phyloP scores from a whole-genome alignment of 192 early-diverging fungal species.

The Gryganskiella cystojenkinii region DNA sequence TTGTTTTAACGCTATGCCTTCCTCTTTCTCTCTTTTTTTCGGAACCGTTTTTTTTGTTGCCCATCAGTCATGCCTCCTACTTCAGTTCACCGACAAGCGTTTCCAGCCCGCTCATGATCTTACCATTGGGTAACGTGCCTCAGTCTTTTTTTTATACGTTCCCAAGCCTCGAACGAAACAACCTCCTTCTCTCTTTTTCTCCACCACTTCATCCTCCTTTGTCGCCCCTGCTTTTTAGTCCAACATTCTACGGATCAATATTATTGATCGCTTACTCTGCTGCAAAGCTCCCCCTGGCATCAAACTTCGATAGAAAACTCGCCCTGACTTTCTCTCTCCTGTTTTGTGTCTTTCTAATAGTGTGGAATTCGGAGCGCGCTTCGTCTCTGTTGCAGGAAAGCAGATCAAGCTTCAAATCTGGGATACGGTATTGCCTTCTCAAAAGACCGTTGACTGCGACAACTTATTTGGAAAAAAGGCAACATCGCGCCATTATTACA shows the following conservation, averaged over 20 bases:
- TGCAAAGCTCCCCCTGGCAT: neutral
- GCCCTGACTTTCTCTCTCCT: neutral
- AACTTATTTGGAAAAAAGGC: too few relatives aligned
- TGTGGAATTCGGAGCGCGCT: constrained; percentile 85
- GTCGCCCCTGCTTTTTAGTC: too few relatives aligned
- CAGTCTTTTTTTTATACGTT: neutral
- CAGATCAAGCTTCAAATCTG: constrained; percentile 94
- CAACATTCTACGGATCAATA: too few relatives aligned
- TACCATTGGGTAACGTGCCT: constrained; percentile 74
- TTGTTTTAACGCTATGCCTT: too few relatives aligned
- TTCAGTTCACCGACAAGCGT: constrained; percentile 86
- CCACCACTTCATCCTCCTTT: neutral
- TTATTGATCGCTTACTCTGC: too few relatives aligned
- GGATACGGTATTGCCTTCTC: constrained; percentile 78
- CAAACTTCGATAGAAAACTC: neutral
- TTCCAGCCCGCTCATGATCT: constrained; percentile 85
- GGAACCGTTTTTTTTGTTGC: constrained; percentile 5
- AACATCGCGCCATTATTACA: too few relatives aligned
- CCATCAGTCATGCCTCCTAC: constrained; percentile 74
- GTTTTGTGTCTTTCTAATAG: constrained; percentile 20
- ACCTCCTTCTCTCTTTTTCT: neutral
- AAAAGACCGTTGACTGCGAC: too few relatives aligned
- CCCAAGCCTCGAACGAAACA: neutral
- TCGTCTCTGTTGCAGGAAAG: constrained; percentile 81
- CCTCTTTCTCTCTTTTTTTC: constrained; percentile 1